Percentiles rank a stretch among this genome's conserved stretches.
These are phyloP conservation scores for Allium fistulosum DNA, from an alignment of 106 monocot genomes.

Conservation along the genomic window DNA sequence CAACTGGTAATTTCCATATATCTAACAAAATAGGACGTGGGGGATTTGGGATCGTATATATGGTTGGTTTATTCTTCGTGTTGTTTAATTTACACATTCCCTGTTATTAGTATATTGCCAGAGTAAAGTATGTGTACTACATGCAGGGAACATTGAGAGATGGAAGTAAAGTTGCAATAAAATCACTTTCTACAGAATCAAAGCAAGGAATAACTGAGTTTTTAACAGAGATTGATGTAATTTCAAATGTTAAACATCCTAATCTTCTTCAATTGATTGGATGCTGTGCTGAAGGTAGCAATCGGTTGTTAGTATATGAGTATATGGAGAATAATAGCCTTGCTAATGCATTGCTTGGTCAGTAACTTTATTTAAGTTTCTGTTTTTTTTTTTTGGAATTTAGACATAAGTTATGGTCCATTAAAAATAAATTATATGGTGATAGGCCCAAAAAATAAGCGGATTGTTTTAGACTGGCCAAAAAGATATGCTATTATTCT, in stretches of 20 bases:
- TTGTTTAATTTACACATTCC: neutral
- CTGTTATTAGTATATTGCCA: neutral
- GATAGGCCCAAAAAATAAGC: conserved; percentile 23
- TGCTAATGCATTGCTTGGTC: conserved; percentile 42
- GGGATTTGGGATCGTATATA: conserved; percentile 47
- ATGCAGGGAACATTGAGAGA: conserved; percentile 38
- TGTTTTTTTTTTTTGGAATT: no score
- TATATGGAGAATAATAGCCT: conserved; percentile 49
- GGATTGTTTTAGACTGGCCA: conserved; percentile 29
- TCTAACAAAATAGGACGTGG: conserved; percentile 36
- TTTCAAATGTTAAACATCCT: conserved; percentile 43
- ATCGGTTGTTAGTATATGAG: conserved; percentile 47
- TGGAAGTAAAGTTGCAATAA: conserved; percentile 39
- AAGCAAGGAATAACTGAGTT: conserved; percentile 55
- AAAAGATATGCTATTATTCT: conserved; percentile 35
- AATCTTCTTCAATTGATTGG: conserved; percentile 49
- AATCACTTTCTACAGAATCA: conserved; percentile 49
- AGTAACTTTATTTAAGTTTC: neutral
- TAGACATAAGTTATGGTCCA: no score
- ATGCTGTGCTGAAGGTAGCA: conserved; percentile 43
- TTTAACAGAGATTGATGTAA: conserved; percentile 47
- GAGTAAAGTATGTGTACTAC: neutral
- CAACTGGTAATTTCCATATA: conserved; percentile 34
- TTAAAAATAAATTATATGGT: neutral
- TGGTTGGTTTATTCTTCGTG: conserved; percentile 15